Evolutionary conservation across 2,329 filamentous ascomycete genomes (phyloP).

Genomic region (Diaporthe citrichinensis): DNA sequence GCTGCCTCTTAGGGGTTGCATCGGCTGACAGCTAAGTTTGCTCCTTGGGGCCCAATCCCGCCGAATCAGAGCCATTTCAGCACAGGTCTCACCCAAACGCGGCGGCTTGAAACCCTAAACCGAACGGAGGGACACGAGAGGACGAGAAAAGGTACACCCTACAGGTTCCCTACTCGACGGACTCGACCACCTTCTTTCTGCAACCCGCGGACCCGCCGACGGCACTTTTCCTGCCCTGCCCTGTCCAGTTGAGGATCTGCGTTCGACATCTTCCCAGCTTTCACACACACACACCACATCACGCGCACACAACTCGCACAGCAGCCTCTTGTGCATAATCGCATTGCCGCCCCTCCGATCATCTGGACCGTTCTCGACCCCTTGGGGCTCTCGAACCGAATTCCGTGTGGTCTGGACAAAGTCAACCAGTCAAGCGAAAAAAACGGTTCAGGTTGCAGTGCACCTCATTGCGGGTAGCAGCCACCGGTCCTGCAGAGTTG

Average conservation of each 20-base stretch:
- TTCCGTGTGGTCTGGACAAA: conserved; percentile 9
- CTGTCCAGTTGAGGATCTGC: conserved; percentile 25
- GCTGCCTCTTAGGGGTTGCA: conserved; percentile 32
- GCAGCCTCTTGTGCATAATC: conserved; percentile 6
- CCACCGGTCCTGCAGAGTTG: conserved; percentile 39
- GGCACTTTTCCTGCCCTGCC: conserved; percentile 24
- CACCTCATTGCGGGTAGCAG: conserved; percentile 32
- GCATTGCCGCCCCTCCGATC: conserved; percentile 12
- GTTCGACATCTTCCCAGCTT: conserved; percentile 1
- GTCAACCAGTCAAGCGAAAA: conserved; percentile 38
- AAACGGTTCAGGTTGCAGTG: conserved; percentile 24
- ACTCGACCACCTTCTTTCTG: conserved; percentile 33
- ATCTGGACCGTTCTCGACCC: conserved; percentile 26
- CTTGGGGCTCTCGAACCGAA: conserved; percentile 11
- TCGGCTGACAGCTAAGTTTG: conserved; percentile 39
- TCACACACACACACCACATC: background rate
- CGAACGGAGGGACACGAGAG: conserved; percentile 31
- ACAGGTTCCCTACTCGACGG: conserved; percentile 20
- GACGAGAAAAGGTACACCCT: conserved; percentile 35
- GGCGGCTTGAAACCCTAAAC: conserved; percentile 38
- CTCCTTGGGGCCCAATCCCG: conserved; percentile 28
- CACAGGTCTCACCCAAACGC: conserved; percentile 41
- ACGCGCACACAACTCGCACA: background rate
- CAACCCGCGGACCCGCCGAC: conserved; percentile 35
- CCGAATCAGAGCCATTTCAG: conserved; percentile 39